These are phyloP conservation scores for Cylindrodendrum hubeiense DNA, from an alignment of 2,329 filamentous ascomycete species.

Conservation along the genomic window DNA sequence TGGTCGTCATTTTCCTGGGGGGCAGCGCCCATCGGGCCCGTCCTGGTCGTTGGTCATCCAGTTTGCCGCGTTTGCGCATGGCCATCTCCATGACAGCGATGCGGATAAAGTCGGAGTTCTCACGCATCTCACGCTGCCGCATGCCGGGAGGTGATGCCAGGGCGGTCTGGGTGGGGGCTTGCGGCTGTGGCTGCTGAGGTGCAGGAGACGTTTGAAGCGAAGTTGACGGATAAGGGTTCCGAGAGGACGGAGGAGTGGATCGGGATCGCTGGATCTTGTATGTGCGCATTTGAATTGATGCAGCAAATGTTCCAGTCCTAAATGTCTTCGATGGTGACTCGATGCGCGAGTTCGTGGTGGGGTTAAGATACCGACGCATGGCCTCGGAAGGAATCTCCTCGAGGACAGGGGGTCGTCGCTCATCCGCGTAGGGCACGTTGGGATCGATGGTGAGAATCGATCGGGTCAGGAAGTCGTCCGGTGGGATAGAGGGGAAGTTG, in stretches of 20 bases:
- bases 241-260: slow-evolving; percentile 49
- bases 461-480: slow-evolving; percentile 75
- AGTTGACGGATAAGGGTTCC: slow-evolving; percentile 48
- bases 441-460: slow-evolving; percentile 77
- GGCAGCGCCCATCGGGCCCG: slow-evolving; percentile 77
- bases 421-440: slow-evolving; percentile 75
- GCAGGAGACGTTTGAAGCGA: slow-evolving; percentile 48
- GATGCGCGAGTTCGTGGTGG: slow-evolving; percentile 60
- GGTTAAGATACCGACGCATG: slow-evolving; percentile 76
- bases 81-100: slow-evolving; percentile 80
- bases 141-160: slow-evolving; percentile 58
- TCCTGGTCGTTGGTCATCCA: slow-evolving; percentile 75
- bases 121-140: slow-evolving; percentile 76
- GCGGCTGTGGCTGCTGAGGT: slow-evolving; percentile 45
- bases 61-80: slow-evolving; percentile 75
- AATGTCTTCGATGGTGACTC: slow-evolving; percentile 46
- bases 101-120: slow-evolving; percentile 78
- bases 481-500: slow-evolving; percentile 72
- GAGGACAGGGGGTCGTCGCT: slow-evolving; percentile 72
- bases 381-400: slow-evolving; percentile 75
- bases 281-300: slow-evolving; percentile 79
- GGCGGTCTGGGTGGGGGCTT: slow-evolving; percentile 48
- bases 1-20: slow-evolving; percentile 67
- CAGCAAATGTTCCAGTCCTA: slow-evolving; percentile 63
- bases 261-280: slow-evolving; percentile 70